phyloP scores from a whole-genome alignment of 768 basidiomycete genomes.

The Lyophyllum decastes region DNA sequence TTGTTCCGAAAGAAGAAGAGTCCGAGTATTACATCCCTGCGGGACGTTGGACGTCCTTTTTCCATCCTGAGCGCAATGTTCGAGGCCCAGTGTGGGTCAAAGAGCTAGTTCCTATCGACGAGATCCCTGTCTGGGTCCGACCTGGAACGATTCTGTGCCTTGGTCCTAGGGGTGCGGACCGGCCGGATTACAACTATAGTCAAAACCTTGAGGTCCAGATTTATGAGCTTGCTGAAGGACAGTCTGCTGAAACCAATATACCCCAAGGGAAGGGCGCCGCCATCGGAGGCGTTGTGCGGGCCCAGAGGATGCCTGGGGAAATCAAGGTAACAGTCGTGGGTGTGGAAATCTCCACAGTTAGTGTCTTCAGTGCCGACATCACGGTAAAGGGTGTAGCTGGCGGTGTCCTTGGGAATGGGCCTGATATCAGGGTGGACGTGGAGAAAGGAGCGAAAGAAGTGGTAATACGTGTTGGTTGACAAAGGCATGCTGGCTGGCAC shows the following conservation, averaged over 20 bases:
- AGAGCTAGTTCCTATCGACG: constrained; percentile 61
- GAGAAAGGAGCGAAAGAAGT: constrained; percentile 19
- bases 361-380: constrained; percentile 13
- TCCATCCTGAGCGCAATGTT: constrained; percentile 51
- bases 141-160: constrained; percentile 57
- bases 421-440: constrained; percentile 12
- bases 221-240: constrained; percentile 53
- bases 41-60: constrained; percentile 64
- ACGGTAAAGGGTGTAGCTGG: constrained; percentile 13
- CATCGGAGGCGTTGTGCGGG: constrained; percentile 43
- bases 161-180: constrained; percentile 50
- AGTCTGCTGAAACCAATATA: constrained; percentile 37
- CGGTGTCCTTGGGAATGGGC: constrained; percentile 9
- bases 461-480: constrained; percentile 15
- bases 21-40: constrained; percentile 62
- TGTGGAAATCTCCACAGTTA: constrained; percentile 17
- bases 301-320: constrained; percentile 30
- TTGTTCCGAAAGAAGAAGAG: constrained; percentile 54
- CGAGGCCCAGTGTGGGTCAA: constrained; percentile 65
- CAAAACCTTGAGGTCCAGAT: constrained; percentile 49
- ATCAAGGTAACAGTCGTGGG: constrained; percentile 28
- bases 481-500: background rate
- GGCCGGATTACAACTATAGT: constrained; percentile 64
- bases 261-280: constrained; percentile 41
- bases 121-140: constrained; percentile 69